These are phyloP conservation scores for Pseudoperonospora humuli DNA, from an alignment of 352 stramenopile species.

Conservation along the genomic window DNA sequence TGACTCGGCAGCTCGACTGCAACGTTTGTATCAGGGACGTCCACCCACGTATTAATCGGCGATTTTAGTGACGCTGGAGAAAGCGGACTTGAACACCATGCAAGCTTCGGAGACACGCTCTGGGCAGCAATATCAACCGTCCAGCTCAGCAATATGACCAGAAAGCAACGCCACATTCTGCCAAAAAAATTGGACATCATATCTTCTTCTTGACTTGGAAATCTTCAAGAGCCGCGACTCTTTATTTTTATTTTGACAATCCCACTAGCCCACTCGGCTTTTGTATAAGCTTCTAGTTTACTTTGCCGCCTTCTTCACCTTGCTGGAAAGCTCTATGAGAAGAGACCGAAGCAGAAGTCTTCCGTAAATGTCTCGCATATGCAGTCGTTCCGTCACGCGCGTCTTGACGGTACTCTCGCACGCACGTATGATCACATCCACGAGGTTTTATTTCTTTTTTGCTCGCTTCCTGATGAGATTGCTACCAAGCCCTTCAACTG, in stretches of 20 bases:
- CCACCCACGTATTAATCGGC: conserved; percentile 37
- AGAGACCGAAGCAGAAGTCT: too few relatives aligned
- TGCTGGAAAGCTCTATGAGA: too few relatives aligned
- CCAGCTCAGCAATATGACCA: conserved; percentile 1
- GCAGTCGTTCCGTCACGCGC: too few relatives aligned
- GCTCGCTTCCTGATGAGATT: too few relatives aligned
- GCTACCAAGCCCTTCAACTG: too few relatives aligned
- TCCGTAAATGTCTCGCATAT: too few relatives aligned
- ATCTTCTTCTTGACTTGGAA: neutral
- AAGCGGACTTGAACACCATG: conserved; percentile 59
- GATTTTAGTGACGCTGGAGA: conserved; percentile 23
- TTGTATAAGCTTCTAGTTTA: too few relatives aligned
- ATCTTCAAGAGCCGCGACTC: conserved; percentile 15
- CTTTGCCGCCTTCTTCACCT: too few relatives aligned
- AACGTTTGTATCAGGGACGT: conserved; percentile 47
- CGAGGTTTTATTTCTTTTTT: too few relatives aligned
- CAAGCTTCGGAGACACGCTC: conserved; percentile 36
- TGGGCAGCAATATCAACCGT: neutral
- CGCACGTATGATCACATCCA: too few relatives aligned
- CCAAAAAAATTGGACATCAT: neutral
- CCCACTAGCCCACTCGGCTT: neutral
- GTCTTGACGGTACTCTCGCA: too few relatives aligned
- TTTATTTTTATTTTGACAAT: conserved; percentile 10
- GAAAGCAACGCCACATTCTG: neutral
- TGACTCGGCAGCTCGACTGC: conserved; percentile 45